Evolutionary conservation across 2,329 filamentous ascomycete species (phyloP), one percentile per base, ranked within the genome.

Genomic region (Curvularia sp.): DNA sequence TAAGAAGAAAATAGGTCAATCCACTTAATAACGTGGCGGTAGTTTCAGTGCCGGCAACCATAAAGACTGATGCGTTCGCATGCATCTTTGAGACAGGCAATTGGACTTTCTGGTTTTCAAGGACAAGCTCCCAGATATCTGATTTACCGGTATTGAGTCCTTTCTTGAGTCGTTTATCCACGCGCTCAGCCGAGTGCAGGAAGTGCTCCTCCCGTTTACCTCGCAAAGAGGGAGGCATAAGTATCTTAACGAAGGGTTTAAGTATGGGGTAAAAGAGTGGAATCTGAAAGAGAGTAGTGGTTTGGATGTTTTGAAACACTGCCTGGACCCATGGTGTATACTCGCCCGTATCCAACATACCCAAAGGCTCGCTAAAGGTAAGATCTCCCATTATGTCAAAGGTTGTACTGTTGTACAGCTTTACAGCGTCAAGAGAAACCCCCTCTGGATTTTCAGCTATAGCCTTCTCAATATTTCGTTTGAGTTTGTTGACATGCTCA

Each of bases 61-160:
- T 73, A 49, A 74, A 73, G 0, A 66, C 18, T 1, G 45, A 41
- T 1, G 59, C 63, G 36, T 70, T 72, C 18, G 57, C 56, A 25
- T 72, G 48, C 28, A 80, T 69, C 36, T 79, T 73, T 3, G 59
- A 66, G 1, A 70, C 36, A 13, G 59, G 64, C 19, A 60, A 57
- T 9, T 64, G 58, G 23, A 55, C 43, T 6, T 61, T 54, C 10
- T 65, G 70, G 49, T 73, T 56, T n/a, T 70, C 60, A 21, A 77
- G 56, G 3, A 80, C 69, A 42, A 77, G 72, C 2, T 67, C 71
- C 70, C 77, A 75, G 51, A 81, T 80, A 61, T 81, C 69, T 2
- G 68, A 65, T 15, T 28, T 41, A 5, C 15, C 23, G 7, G 63
- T 54, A 13, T 67, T 64, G 1, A 13, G 59, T 43, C 39, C 49